Conservation (phyloP, 164 flowering plant genomes). For the Hamamelis virginiana region DNA sequence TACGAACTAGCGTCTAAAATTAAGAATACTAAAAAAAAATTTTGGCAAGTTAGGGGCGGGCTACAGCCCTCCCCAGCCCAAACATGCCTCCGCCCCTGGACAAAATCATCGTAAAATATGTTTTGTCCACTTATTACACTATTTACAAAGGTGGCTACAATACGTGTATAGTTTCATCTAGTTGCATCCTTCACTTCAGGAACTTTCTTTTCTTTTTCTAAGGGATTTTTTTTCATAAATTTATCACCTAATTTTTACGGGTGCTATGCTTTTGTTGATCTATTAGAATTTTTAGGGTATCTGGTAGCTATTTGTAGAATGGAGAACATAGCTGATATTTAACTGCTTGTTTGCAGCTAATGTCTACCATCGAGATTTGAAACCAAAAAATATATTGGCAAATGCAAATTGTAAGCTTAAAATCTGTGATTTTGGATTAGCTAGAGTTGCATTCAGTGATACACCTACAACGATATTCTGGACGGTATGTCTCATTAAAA, state of each 20-base stretch:
- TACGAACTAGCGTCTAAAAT: too few relatives aligned
- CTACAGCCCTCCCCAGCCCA: too few relatives aligned
- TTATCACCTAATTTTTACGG: background rate
- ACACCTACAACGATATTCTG: conserved; percentile 84
- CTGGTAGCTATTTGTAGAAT: background rate
- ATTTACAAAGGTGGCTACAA: background rate
- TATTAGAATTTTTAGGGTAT: too few relatives aligned
- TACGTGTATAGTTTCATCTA: background rate
- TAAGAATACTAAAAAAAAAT: too few relatives aligned
- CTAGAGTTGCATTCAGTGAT: conserved; percentile 88
- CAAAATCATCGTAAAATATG: too few relatives aligned
- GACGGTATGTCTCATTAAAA: conserved; percentile 54
- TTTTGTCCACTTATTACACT: background rate
- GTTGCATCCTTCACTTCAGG: background rate
- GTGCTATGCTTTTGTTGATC: background rate
- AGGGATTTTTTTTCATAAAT: background rate
- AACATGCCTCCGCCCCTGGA: too few relatives aligned
- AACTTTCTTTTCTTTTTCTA: background rate
- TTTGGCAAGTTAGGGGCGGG: too few relatives aligned
- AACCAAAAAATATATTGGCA: conserved; percentile 90
- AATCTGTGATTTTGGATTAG: conserved; percentile 93
- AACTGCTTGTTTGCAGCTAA: conserved; percentile 50
- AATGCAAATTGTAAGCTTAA: conserved; percentile 94
- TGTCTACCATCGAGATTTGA: conserved; percentile 86
- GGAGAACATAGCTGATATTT: conserved; percentile 14